Base-by-base conservation (phyloP, 257 asterid species). In the Nicotiana benthamiana region DNA sequence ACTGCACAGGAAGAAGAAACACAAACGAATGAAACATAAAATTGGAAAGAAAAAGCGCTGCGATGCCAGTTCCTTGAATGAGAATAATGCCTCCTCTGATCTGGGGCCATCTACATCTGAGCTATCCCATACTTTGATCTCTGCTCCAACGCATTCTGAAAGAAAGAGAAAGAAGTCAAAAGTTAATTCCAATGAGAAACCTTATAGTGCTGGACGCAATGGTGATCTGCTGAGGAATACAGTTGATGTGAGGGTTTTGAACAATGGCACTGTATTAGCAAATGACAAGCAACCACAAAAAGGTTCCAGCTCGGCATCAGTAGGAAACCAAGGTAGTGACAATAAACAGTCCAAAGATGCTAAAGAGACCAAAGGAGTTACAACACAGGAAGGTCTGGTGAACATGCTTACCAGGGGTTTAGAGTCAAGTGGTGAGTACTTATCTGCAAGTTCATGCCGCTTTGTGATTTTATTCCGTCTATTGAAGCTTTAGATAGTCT, bases 321-420 rank as follows among this genome's bases (percentile, higher is more conserved):
- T 17, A 48, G 34, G 24, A 66, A 86, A 26, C 79, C 85, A 74
- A 24, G 70, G 85, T 64, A 82, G 79, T 18, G 81, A 77, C 22
- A 24, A 22, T 46, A 82, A 70, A 85, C 86, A 32, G 63, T 80
- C 84, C 60, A 79, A 54, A 20, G 75, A 60, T 61, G 68, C 87
- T 48, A 85, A 65, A 64, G 84, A 79, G 80, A 46, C 30, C 26
- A 80, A 65, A 77, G 75, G 60, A 30, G 85, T 83, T 79, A 46
- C 43, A 54, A 84, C 80, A 79, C 89, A 82, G 84, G 81, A 77
- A 80, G 86, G 80, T 74, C 75, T 85, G 52, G 82, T 89, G 89
- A 80, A 84, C 84, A 85, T 92, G 84, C 94, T 87, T 64, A 81
- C 97, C 54, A 80, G 92, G 82, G 95, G 93, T 80, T 78, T 94